Evolutionary conservation across 2,329 filamentous ascomycete genomes (phyloP), one percentile per base, ranked within the genome.

Genomic region (Sclerotinia minor): DNA sequence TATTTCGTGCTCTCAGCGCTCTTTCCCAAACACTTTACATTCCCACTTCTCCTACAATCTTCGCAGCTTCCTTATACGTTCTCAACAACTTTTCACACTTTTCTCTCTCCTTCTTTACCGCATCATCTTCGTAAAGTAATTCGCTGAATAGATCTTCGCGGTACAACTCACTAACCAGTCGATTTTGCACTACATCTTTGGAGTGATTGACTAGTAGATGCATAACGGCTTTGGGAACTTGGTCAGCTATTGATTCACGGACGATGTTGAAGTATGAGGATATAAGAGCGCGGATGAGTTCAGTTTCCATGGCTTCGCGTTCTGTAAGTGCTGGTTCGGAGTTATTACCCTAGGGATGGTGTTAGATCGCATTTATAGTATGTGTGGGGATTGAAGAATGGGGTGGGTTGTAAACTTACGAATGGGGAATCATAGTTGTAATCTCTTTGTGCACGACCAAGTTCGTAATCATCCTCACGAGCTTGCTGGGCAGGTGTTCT

Each of bases 251-350:
- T n/a, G 92, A 94, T 80, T 99, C 95, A 71, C 95, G 92, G 58
- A 99, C 95, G 76, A 99, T 99, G 79, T 97, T 96, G 84, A 99
- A 99, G 83, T 99, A 99, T 1, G 94, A 97, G 44, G 92, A 96
- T 78, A 99, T 99, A 67, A 99, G 87, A 58, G 94, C 92, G 58
- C 94, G 91, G 78, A 99, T 99, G 52, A 99, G 88, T 80, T 99
- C 95, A 13, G 95, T 98, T 81, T 99, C 95, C 83, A 99, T 91
- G 55, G 93, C 91, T 81, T 99, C 95, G 64, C 95, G 92, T 73
- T 99, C 95, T 0, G 94, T 97, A 75, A 99, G 86, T 67, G 92
- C 92, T 45, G 93, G 93, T 76, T 96, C 93, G 70, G 89, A 87
- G 65, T 85, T 84, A 69, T 85, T 81, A 67, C 82, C 81, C 85